Base-by-base conservation (phyloP, 1,284 basidiomycete species). In the Fomitopsis betulina region DNA sequence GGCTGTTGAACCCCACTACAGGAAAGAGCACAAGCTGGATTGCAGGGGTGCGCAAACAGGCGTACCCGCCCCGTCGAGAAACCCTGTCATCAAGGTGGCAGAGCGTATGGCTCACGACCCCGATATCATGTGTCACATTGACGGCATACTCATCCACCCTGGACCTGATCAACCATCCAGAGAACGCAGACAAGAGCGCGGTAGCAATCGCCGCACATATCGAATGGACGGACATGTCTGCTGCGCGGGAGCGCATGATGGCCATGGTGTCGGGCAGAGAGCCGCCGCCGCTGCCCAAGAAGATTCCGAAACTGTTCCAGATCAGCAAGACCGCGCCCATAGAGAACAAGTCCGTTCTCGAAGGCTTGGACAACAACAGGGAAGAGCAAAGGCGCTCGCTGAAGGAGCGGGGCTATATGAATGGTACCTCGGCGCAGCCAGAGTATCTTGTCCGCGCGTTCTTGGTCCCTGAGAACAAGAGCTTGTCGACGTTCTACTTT, bases 131-230 rank as follows among this genome's bases (percentile, higher is more conserved):
- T 43, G 33, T 32, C 56, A 51, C 15, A 52, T 63, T 47, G 59
- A 62, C 56, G 58, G 54, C 33, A 63, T 63, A 27, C 55, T 65
- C 43, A 56, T 63, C 55, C 60, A 57, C 53, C 17, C 55, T 65
- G 47, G 60, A 65, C 56, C 58, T 64, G 37, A 57, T 57, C 42
- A 21, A 63, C 55, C 61, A 60, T 23, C 62, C 63, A 7, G 62
- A 63, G 53, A 58, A 56, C 52, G 60, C 60, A 12, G 40, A 60
- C 3, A 55, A 47, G 25, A 30, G 55, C 53, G 60, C 61, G 19
- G 62, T 62, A 5, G 39, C 54, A 27, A 58, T 64, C 8, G 42
- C 23, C 21, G 42, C 42, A 15, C 42, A 43, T 21, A 25, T 43
- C 42, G 42, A 43, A 21, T 43, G 25, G 10, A 43, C 42, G 21